A percentile compares a stretch with the other conserved stretches of the same genome.
phyloP scores from a whole-genome alignment of 208 protist species.

The Naegleria gruberi region DNA sequence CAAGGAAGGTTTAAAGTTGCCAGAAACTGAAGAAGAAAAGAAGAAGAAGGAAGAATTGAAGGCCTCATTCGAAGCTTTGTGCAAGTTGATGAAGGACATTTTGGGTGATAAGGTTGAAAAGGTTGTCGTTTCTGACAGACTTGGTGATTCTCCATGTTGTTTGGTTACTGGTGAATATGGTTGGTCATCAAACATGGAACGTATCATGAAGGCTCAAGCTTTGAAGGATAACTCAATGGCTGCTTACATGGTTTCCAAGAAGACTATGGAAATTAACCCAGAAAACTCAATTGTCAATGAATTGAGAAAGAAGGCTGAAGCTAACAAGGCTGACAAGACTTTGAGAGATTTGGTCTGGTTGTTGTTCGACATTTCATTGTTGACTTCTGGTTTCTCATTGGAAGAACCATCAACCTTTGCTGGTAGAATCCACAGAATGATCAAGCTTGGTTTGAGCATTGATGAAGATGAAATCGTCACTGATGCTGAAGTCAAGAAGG shows the following conservation, averaged over 20 bases:
- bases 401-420: conserved; percentile 76
- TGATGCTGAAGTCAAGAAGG: not conserved
- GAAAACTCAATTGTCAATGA: conserved; percentile 88
- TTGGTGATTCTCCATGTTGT: conserved; percentile 89
- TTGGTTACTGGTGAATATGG: conserved; percentile 97
- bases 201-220: conserved; percentile 96
- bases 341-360: conserved; percentile 95
- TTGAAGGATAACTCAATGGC: conserved; percentile 59
- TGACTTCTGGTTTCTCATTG: conserved; percentile 94
- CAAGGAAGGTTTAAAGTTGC: conserved; percentile 95
- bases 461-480: conserved; percentile 53
- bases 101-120: conserved; percentile 98
- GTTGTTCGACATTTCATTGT: conserved; percentile 94
- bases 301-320: conserved; percentile 79
- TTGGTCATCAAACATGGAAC: conserved; percentile 98
- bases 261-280: conserved; percentile 98
- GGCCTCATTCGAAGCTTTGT: conserved; percentile 78
- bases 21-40: conserved; percentile 93
- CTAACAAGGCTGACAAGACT: conserved; percentile 84
- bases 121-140: conserved; percentile 84
- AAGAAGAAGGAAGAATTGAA: conserved; percentile 88
- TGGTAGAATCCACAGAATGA: conserved; percentile 94
- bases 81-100: conserved; percentile 96
- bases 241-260: conserved; percentile 87
- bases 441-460: conserved; percentile 90